phyloP scores from a whole-genome alignment of 2,329 filamentous ascomycete species.

The Botryotinia globosa region DNA sequence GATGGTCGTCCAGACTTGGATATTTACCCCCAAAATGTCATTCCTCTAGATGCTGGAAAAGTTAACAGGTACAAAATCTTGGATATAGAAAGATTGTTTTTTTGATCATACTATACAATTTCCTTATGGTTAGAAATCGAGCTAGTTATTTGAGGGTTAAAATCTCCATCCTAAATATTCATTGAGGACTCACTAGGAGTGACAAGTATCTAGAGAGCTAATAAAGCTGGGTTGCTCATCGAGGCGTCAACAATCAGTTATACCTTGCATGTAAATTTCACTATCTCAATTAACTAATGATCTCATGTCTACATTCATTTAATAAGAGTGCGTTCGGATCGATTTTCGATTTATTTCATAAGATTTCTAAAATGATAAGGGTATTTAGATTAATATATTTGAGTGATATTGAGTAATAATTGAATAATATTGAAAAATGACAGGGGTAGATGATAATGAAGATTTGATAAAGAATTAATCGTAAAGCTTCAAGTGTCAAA shows the following conservation, averaged over 20 bases:
- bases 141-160: not conserved
- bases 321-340: no score
- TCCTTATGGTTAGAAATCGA: not conserved
- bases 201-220: not conserved
- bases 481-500: no score
- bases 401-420: no score
- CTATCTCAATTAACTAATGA: not conserved
- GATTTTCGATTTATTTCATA: no score
- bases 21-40: not conserved
- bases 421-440: no score
- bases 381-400: no score
- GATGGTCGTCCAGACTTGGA: not conserved
- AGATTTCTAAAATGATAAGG: no score
- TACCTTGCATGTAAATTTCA: not conserved
- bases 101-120: not conserved
- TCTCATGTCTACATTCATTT: not conserved
- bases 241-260: not conserved
- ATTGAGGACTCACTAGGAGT: not conserved
- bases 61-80: not conserved
- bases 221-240: not conserved
- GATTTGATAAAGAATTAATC: no score
- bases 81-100: not conserved
- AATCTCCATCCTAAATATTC: not conserved
- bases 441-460: no score
- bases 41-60: not conserved